Evolutionary conservation across 176 grass and related monocot genomes (phyloP).

Genomic region (Oryza coarctata): DNA sequence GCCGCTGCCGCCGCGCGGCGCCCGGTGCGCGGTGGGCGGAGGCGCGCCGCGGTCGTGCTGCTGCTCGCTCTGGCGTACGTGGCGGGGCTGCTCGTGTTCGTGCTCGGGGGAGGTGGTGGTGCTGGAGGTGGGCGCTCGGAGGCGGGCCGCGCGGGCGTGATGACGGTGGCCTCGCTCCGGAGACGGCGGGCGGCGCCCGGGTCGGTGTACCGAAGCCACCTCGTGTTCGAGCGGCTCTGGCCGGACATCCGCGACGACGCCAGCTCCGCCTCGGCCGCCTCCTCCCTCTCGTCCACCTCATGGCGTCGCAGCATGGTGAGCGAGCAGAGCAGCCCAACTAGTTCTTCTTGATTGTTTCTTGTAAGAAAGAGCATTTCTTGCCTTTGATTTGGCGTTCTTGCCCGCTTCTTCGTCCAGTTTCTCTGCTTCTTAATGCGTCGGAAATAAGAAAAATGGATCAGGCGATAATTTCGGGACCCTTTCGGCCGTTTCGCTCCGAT

Average conservation of each 20-base stretch:
- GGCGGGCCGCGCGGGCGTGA: conserved; percentile 27
- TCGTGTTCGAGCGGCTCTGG: conserved; percentile 77
- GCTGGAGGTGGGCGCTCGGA: neutral
- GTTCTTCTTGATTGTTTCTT: neutral
- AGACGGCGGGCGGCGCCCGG: conserved; percentile 38
- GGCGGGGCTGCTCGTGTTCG: conserved; percentile 46
- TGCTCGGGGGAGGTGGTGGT: conserved; percentile 29
- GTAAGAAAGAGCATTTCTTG: neutral
- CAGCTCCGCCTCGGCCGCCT: neutral
- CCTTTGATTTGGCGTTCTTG: neutral
- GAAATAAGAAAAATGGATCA: neutral
- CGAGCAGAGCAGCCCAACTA: neutral
- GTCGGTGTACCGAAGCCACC: conserved; percentile 77
- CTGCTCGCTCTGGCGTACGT: conserved; percentile 63
- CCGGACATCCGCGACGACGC: conserved; percentile 63
- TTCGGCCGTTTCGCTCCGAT: conserved; percentile 1
- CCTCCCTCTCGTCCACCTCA: conserved; percentile 23
- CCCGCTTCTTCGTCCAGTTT: neutral
- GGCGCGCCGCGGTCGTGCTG: conserved; percentile 49
- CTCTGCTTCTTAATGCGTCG: neutral
- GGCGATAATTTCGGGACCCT: neutral
- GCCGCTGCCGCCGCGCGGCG: conserved; percentile 21
- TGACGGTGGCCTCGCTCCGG: conserved; percentile 36
- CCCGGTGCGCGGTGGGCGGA: conserved; percentile 8
- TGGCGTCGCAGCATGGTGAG: conserved; percentile 54